phyloP scores from a whole-genome alignment of 139 green algal genomes.

The Coelastrella sp. region DNA sequence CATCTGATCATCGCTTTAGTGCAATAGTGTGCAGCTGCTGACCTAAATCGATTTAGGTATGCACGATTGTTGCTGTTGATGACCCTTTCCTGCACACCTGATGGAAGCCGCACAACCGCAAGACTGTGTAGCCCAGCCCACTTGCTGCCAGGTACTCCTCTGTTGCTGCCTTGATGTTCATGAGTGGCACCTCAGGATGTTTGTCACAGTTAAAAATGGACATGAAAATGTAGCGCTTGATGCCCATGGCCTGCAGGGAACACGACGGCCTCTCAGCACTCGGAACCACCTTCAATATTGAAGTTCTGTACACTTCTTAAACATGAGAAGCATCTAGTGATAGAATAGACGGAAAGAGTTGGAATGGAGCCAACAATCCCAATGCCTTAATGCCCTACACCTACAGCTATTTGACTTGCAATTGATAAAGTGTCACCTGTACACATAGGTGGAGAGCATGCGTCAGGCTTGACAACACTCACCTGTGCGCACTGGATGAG shows the following conservation, averaged over 20 bases:
- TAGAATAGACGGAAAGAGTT: too few relatives aligned
- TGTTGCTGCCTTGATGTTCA: conserved; percentile 93
- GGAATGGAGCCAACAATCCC: too few relatives aligned
- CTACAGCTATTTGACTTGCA: too few relatives aligned
- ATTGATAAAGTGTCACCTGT: not conserved
- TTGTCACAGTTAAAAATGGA: conserved; percentile 97
- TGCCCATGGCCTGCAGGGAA: conserved; percentile 93
- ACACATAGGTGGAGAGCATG: not conserved
- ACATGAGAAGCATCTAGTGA: too few relatives aligned
- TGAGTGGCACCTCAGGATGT: conserved; percentile 93
- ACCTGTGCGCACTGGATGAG: conserved; percentile 93
- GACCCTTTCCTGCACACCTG: conserved; percentile 64
- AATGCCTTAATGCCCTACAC: too few relatives aligned
- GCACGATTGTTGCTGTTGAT: not conserved
- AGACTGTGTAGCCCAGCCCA: conserved; percentile 93
- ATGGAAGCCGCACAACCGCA: conserved; percentile 98
- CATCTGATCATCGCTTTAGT: too few relatives aligned
- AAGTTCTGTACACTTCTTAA: too few relatives aligned
- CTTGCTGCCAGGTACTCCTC: conserved; percentile 91
- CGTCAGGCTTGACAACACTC: conserved; percentile 53
- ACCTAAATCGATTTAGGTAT: too few relatives aligned
- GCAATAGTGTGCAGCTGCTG: too few relatives aligned
- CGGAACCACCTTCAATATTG: too few relatives aligned
- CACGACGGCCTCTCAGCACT: not conserved
- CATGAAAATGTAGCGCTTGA: conserved; percentile 98